A percentile compares a stretch with the other conserved stretches of the same genome.
Conservation (phyloP, 2,329 filamentous ascomycete genomes). For the Sporothrix sp. region DNA sequence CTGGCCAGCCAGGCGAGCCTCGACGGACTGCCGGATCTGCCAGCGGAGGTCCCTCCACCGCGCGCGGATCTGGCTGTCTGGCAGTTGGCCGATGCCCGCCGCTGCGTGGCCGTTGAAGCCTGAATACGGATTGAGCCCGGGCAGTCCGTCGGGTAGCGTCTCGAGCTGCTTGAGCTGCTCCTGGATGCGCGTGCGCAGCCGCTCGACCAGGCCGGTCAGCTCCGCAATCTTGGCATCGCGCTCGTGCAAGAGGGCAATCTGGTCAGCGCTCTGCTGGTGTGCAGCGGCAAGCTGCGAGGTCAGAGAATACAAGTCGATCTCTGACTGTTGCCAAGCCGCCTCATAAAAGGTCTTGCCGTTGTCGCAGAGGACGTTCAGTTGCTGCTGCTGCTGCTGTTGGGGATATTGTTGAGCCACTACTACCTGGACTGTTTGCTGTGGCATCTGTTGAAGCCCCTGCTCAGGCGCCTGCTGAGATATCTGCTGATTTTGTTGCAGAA, state of each 20-base stretch:
- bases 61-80: conserved; percentile 7
- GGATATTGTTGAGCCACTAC: background rate
- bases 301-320: background rate
- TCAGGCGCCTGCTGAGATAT: background rate
- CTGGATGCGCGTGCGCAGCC: conserved; percentile 9
- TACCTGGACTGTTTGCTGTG: background rate
- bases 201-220: conserved; percentile 3
- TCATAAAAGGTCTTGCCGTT: background rate
- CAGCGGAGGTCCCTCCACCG: conserved; percentile 10
- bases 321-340: background rate
- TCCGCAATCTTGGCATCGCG: conserved; percentile 7
- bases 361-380: background rate
- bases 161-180: conserved; percentile 9
- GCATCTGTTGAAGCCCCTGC: background rate
- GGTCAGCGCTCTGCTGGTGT: conserved; percentile 1
- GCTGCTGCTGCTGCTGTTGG: background rate
- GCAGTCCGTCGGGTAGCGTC: background rate
- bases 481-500: background rate
- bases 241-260: conserved; percentile 3
- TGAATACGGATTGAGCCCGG: background rate
- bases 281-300: background rate
- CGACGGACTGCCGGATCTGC: conserved; percentile 11
- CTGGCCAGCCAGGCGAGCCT: background rate
- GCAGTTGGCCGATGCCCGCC: conserved; percentile 1
- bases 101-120: background rate